phyloP scores from a whole-genome alignment of 2,329 filamentous ascomycete genomes.

The Scopulariopsis brevicaulis region DNA sequence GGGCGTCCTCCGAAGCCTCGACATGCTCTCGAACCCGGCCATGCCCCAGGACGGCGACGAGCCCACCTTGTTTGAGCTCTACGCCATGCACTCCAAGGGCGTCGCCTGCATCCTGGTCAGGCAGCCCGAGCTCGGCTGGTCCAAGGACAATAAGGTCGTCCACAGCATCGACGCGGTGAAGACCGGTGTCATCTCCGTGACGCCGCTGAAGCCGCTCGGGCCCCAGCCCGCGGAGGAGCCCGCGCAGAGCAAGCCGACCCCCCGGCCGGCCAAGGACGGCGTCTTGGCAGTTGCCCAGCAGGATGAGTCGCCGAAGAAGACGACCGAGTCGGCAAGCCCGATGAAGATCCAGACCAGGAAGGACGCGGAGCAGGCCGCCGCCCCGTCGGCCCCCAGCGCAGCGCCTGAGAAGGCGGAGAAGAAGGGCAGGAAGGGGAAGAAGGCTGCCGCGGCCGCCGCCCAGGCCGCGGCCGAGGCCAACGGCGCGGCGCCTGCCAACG shows the following conservation, averaged over 20 bases:
- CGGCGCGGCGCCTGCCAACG: conserved; percentile 17
- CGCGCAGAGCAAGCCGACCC: conserved; percentile 14
- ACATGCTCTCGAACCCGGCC: conserved; percentile 68
- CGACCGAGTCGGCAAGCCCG: conserved; percentile 7
- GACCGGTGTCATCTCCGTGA: conserved; percentile 62
- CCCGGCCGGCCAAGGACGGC: conserved; percentile 9
- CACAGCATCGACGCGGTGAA: conserved; percentile 65
- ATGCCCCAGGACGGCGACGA: conserved; percentile 48
- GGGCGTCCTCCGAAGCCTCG: conserved; percentile 78
- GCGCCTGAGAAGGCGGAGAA: conserved; percentile 49
- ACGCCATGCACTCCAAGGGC: conserved; percentile 94
- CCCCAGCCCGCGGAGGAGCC: conserved; percentile 34
- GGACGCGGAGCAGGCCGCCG: conserved; percentile 30
- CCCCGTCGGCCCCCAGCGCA: conserved; percentile 4
- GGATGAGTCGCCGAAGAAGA: conserved; percentile 1
- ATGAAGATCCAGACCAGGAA: conserved; percentile 23
- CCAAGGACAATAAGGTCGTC: conserved; percentile 78
- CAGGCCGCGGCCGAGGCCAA: conserved; percentile 26
- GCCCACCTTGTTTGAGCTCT: conserved; percentile 79
- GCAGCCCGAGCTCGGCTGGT: conserved; percentile 86
- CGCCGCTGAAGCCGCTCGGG: conserved; percentile 48
- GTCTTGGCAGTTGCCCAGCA: not conserved
- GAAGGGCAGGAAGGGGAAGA: conserved; percentile 56
- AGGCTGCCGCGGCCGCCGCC: conserved; percentile 21
- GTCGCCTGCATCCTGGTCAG: conserved; percentile 84